Conservation (phyloP, 2,329 filamentous ascomycete genomes). For the Colletotrichum chlorophyti region DNA sequence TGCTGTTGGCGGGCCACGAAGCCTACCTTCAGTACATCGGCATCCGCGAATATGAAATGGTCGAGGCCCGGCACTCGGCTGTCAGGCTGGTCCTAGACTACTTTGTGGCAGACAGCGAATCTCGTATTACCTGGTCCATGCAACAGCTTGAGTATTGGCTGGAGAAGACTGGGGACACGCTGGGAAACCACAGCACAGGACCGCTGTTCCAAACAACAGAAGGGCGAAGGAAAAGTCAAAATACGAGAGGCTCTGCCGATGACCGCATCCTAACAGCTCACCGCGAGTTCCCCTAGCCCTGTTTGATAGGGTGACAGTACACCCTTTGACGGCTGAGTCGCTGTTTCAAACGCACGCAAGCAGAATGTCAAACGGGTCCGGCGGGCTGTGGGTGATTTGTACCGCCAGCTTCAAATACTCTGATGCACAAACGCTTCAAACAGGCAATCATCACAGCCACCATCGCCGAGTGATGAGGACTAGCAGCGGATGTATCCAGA, state of each 20-base stretch:
- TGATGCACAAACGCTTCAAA: slow-evolving; percentile 24
- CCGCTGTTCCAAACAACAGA: slow-evolving; percentile 3
- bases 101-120: background rate
- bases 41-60: slow-evolving; percentile 3
- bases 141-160: slow-evolving; percentile 20
- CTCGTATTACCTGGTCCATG: slow-evolving; percentile 27
- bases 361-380: slow-evolving; percentile 25
- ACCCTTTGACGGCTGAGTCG: slow-evolving; percentile 6
- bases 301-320: slow-evolving; percentile 23
- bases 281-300: background rate
- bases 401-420: slow-evolving; percentile 19
- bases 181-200: slow-evolving; percentile 11
- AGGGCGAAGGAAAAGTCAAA: slow-evolving; percentile 2
- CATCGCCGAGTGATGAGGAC: slow-evolving; percentile 11
- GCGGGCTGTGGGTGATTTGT: background rate
- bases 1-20: slow-evolving; percentile 20
- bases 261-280: slow-evolving; percentile 12
- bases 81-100: background rate
- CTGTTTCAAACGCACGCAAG: slow-evolving; percentile 24
- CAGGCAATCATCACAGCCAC: slow-evolving; percentile 22
- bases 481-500: background rate
- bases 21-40: slow-evolving; percentile 6
- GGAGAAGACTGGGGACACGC: slow-evolving; percentile 8
- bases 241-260: slow-evolving; percentile 22
- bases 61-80: slow-evolving; percentile 21